phyloP scores from a whole-genome alignment of 2,329 filamentous ascomycete species.

The Botrytis cinerea region DNA sequence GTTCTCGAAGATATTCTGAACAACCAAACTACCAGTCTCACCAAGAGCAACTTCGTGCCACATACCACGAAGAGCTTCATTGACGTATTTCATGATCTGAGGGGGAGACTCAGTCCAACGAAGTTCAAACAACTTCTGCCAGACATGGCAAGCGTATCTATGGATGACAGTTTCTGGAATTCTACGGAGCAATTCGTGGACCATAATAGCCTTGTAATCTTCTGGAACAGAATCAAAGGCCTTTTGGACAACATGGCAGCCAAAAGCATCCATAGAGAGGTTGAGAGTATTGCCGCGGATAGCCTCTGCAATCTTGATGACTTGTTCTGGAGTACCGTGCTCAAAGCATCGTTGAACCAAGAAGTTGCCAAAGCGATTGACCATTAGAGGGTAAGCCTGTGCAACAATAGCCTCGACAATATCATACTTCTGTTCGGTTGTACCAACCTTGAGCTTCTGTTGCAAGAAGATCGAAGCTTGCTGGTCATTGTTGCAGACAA shows the following conservation, averaged over 20 bases:
- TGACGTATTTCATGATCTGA: constrained; percentile 98
- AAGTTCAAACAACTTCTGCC: constrained; percentile 98
- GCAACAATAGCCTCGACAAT: constrained; percentile 96
- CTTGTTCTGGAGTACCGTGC: constrained; percentile 91
- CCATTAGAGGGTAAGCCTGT: constrained; percentile 93
- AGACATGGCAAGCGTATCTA: constrained; percentile 97
- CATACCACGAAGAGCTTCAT: constrained; percentile 91
- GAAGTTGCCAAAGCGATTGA: constrained; percentile 98
- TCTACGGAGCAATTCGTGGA: constrained; percentile 91
- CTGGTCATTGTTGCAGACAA: constrained; percentile 98
- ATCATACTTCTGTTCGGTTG: constrained; percentile 91
- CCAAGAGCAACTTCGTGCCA: constrained; percentile 98
- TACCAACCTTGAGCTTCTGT: constrained; percentile 97
- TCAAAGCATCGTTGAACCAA: constrained; percentile 98
- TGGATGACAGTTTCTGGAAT: constrained; percentile 99
- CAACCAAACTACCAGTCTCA: constrained; percentile 95
- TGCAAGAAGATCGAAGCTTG: constrained; percentile 98
- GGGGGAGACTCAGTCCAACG: constrained; percentile 93
- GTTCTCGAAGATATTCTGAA: constrained; percentile 99
- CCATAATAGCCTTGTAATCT: constrained; percentile 97
- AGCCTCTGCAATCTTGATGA: constrained; percentile 89
- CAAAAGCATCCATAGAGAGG: constrained; percentile 97
- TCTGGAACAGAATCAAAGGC: constrained; percentile 97
- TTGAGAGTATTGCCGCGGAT: constrained; percentile 93
- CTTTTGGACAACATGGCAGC: constrained; percentile 97